These are phyloP conservation scores for Cryptosporidium sp. DNA, from an alignment of 169 alveolate species.

Conservation along the genomic window DNA sequence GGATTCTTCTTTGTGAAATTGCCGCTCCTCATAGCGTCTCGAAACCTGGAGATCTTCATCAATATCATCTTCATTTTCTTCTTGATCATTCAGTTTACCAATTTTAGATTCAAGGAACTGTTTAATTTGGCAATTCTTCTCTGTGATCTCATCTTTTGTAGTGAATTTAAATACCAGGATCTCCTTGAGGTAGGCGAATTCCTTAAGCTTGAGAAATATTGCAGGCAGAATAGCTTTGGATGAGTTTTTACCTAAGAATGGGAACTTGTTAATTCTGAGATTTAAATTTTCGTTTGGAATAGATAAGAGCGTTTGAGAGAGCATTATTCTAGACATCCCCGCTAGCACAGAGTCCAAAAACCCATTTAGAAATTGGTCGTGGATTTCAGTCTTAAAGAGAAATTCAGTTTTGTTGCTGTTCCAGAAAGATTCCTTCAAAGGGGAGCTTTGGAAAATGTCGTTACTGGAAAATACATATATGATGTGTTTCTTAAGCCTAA, in stretches of 20 bases:
- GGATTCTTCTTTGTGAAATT: background rate
- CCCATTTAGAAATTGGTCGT: slow-evolving; percentile 18
- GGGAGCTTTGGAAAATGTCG: background rate
- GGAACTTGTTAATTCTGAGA: background rate
- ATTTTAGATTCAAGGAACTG: slow-evolving; percentile 3
- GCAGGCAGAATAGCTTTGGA: slow-evolving; percentile 6
- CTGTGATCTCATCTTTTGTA: slow-evolving; percentile 14
- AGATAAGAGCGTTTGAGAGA: slow-evolving; percentile 42
- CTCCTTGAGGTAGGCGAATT: slow-evolving; percentile 7
- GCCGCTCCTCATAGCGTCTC: slow-evolving; percentile 29
- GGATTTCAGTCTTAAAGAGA: background rate
- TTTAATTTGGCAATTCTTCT: background rate
- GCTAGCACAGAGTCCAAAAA: slow-evolving; percentile 18
- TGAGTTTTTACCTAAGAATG: background rate
- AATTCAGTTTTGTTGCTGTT: slow-evolving; percentile 3
- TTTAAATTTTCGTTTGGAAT: slow-evolving; percentile 33
- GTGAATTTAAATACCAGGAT: slow-evolving; percentile 28
- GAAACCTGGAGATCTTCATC: slow-evolving; percentile 34
- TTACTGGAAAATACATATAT: slow-evolving; percentile 3
- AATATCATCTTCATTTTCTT: slow-evolving; percentile 5
- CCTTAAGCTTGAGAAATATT: background rate
- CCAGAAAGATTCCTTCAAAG: slow-evolving; percentile 23
- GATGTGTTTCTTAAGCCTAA: slow-evolving; percentile 29
- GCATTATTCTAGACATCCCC: slow-evolving; percentile 53
- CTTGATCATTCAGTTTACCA: slow-evolving; percentile 3